Base-by-base conservation (phyloP, 345 rosid species). In the Salix arbutifolia region DNA sequence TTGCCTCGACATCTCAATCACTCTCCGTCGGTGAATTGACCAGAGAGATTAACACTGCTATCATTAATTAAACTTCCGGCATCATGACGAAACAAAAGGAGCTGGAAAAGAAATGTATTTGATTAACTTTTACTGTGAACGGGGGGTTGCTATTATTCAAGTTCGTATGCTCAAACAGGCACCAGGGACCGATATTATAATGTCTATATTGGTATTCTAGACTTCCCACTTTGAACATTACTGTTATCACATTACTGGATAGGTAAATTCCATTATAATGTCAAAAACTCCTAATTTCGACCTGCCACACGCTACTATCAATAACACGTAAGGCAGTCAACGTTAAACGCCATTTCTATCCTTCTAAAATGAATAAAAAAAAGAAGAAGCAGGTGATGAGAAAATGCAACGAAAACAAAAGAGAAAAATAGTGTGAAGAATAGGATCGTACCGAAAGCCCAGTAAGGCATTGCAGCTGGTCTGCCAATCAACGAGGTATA, bases 381-480 rank as follows among this genome's bases (percentile, higher is more conserved):
- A 71, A 50, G 61, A 58, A n/a, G 8, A 7, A 66, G 8, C 30
- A 61, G 28, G 61, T 13, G 19, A 37, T 66, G 23, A 72, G 53
- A 28, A 3, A 42, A 6, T 70, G 30, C 38, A 40, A 58, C 18
- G 7, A 31, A 31, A 53, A 14, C 14, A 67, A 33, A 40, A 23
- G 67, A 77, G 61, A 17, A 42, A 67, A 42, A 8, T 65, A 73
- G 25, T 25, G 25, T 25, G 25, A 69, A 44, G 72, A 77, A 77
- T 31, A 23, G 78, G 31, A 73, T 23, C 82, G 33, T 88, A 94
- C 99, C 99, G 68, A 96, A 78, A 76, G 99, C 80, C 99, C 99
- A 96, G 87, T 92, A 94, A 65, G 99, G 99, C 99, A 94, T 94
- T 2, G 99, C 90, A 76, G 99, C 99, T 26, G 99, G 99, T 44